Base-by-base conservation (phyloP, 2,329 filamentous ascomycete genomes). In the Sclerotiophoma versabilis region DNA sequence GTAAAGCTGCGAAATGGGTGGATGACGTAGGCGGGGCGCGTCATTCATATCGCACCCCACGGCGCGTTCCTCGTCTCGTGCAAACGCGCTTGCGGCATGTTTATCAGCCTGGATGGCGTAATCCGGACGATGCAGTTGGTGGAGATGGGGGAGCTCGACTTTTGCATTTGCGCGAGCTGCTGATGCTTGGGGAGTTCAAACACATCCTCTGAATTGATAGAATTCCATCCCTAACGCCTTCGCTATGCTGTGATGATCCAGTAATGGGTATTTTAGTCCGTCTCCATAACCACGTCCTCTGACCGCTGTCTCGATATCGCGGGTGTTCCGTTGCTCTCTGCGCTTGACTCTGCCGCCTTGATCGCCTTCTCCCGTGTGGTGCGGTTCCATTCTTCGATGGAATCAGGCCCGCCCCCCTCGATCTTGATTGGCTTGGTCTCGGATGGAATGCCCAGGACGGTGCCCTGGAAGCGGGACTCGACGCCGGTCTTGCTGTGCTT, bases 401-500 rank as follows among this genome's bases (percentile, higher is more conserved):
- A 90, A 44, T 85, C 83, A 6, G 83, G 83, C 27, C 85, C 81
- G 17, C 91, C 91, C 36, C 93, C 93, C 72, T 96, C 92, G 45
- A 96, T 88, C 45, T 87, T 80, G 23, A 96, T 79, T 7, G 88
- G 84, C 67, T 85, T 86, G 51, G 87, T 84, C 62, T 96, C 91
- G 42, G 83, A 83, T 37, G 83, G 80, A 61, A 87, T 87, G 4
- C 93, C 93, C 10, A 98, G 80, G 0, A 95, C 84, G 0, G 93
- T 96, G 25, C 91, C 92, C 63, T 89, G 86, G 73, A 92, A 96
- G 67, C 93, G 88, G 9, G 88, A 88, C 69, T 96, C 92, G 68
- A 96, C 92, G 58, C 90, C 91, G 0, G 89, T 90, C 66, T 95
- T 96, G 77, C 88, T 92, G 74, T 96, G 91, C 71, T 96, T 96